phyloP scores from a whole-genome alignment of 257 asterid genomes.

The Nyctanthes arbortristis region DNA sequence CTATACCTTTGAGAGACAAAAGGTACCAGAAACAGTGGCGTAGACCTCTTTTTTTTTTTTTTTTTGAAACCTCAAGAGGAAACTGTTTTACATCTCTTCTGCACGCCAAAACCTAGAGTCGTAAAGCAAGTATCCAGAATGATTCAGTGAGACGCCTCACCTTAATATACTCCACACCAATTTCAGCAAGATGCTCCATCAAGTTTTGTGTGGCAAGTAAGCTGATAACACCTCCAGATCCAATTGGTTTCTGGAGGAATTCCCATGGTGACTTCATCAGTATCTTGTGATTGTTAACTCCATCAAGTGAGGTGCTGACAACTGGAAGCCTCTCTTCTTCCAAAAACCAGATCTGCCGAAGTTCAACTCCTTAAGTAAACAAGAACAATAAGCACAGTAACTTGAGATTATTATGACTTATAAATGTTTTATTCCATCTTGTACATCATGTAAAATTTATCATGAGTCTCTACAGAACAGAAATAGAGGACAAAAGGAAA shows the following conservation, averaged over 20 bases:
- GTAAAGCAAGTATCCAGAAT: neutral
- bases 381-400: neutral
- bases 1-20: no score
- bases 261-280: conserved; percentile 97
- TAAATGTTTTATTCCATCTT: neutral
- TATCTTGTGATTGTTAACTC: conserved; percentile 57
- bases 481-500: neutral
- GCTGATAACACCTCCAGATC: conserved; percentile 76
- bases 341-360: conserved; percentile 73
- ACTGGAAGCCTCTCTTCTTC: conserved; percentile 93
- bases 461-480: neutral
- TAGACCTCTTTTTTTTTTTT: no score
- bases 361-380: conserved; percentile 6
- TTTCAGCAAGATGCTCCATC: conserved; percentile 51
- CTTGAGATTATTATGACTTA: neutral
- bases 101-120: neutral
- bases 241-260: conserved; percentile 73
- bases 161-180: conserved; percentile 79
- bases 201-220: conserved; percentile 65
- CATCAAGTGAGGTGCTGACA: conserved; percentile 50
- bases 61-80: neutral
- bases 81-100: neutral
- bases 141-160: conserved; percentile 37
- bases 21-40: no score
- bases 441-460: neutral